These are phyloP conservation scores for Trichoderma polysporum DNA, from an alignment of 2,329 filamentous ascomycete species.

Conservation along the genomic window DNA sequence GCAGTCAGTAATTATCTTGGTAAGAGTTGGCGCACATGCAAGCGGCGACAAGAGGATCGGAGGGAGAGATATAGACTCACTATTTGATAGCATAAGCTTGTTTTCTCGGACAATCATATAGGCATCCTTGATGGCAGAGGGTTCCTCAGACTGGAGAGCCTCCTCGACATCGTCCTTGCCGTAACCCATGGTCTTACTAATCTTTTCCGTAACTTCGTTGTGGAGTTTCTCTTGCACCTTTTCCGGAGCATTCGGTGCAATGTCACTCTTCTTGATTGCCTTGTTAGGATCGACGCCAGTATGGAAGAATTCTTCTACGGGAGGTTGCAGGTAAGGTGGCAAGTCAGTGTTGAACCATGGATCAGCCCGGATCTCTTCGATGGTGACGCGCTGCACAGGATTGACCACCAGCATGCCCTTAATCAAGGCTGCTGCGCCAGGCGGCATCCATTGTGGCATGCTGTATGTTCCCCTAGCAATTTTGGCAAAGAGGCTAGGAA, in stretches of 20 bases:
- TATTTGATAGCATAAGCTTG: slow-evolving; percentile 92
- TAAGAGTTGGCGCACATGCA: slow-evolving; percentile 23
- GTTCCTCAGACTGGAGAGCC: slow-evolving; percentile 85
- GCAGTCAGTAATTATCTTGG: slow-evolving; percentile 33
- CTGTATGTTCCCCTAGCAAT: slow-evolving; percentile 93
- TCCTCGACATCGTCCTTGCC: slow-evolving; percentile 93
- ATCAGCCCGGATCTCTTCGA: slow-evolving; percentile 88
- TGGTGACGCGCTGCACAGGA: slow-evolving; percentile 88
- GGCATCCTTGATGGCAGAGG: slow-evolving; percentile 97
- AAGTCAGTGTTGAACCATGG: slow-evolving; percentile 91
- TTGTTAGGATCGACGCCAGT: slow-evolving; percentile 93
- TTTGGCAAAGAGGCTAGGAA: slow-evolving; percentile 95
- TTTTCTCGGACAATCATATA: slow-evolving; percentile 98
- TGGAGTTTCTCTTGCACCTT: slow-evolving; percentile 87
- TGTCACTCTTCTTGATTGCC: slow-evolving; percentile 78
- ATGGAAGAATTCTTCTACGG: slow-evolving; percentile 87
- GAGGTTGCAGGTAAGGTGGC: slow-evolving; percentile 80
- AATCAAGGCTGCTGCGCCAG: slow-evolving; percentile 78
- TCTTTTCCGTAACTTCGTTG: slow-evolving; percentile 88
- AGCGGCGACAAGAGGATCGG: slow-evolving; percentile 24
- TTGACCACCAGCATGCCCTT: slow-evolving; percentile 94
- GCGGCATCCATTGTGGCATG: slow-evolving; percentile 86
- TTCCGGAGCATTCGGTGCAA: slow-evolving; percentile 75
- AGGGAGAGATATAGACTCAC: slow-evolving; percentile 54
- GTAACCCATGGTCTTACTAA: slow-evolving; percentile 98